A percentile compares a stretch with the other conserved stretches of the same genome.
phyloP scores from a whole-genome alignment of 1,284 basidiomycete species.

The Sanghuangporus baumii region DNA sequence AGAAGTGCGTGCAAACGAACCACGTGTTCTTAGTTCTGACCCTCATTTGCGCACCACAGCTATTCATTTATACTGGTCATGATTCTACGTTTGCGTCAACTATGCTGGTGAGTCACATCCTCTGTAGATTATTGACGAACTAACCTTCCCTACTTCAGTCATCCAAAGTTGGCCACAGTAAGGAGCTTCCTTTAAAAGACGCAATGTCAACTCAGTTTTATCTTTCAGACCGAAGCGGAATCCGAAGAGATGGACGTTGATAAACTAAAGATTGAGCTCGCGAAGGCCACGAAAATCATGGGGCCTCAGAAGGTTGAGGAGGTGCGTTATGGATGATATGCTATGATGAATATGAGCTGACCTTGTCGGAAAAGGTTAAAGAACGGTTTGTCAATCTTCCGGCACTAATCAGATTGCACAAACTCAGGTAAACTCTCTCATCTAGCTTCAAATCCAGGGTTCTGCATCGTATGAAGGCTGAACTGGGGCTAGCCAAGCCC shows the following conservation, averaged over 20 bases:
- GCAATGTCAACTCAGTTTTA: conserved; percentile 19
- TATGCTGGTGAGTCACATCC: conserved; percentile 36
- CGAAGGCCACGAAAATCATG: conserved; percentile 50
- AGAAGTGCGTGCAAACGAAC: conserved; percentile 41
- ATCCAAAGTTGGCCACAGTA: conserved; percentile 59
- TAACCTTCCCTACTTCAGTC: conserved; percentile 28
- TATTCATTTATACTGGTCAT: conserved; percentile 36
- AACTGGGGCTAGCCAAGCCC: conserved; percentile 14
- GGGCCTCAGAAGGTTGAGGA: conserved; percentile 45
- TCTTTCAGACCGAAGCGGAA: not conserved
- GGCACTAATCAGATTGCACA: not conserved
- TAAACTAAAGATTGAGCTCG: conserved; percentile 48
- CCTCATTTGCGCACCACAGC: not conserved
- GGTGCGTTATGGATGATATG: conserved; percentile 28
- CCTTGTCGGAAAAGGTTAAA: conserved; percentile 31
- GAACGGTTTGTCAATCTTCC: conserved; percentile 25
- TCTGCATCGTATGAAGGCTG: conserved; percentile 17
- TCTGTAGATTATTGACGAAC: not conserved
- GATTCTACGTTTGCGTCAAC: conserved; percentile 62
- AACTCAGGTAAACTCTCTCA: not conserved
- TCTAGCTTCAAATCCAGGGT: conserved; percentile 18
- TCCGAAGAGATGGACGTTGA: conserved; percentile 45
- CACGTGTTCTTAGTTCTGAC: not conserved
- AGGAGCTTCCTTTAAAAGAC: conserved; percentile 19
- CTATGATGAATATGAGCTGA: not conserved